Evolutionary conservation across 176 grass and related monocot species (phyloP).

Genomic region (Hsuehochloa calcarea): DNA sequence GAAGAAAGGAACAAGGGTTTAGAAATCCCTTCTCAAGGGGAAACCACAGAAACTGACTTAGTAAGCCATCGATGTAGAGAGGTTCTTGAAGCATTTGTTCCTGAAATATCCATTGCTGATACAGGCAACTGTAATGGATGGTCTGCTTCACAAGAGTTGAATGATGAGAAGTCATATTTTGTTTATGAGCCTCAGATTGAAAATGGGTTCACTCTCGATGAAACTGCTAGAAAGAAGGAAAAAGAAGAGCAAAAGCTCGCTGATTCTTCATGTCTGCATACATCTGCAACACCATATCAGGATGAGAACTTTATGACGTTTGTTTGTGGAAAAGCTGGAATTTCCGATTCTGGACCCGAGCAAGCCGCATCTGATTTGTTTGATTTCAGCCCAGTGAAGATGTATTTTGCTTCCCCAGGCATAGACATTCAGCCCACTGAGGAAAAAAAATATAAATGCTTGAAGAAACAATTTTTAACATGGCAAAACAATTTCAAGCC

Average conservation of each 20-base stretch:
- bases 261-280: constrained; percentile 10
- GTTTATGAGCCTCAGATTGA: constrained; percentile 60
- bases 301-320: constrained; percentile 65
- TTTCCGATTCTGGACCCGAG: constrained; percentile 48
- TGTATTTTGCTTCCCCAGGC: constrained; percentile 57
- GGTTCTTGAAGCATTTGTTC: constrained; percentile 59
- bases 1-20: constrained; percentile 45
- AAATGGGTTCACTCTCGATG: constrained; percentile 21
- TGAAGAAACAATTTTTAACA: constrained; percentile 66
- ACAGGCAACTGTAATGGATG: constrained; percentile 31
- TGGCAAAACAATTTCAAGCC: constrained; percentile 76
- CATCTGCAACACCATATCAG: constrained; percentile 21
- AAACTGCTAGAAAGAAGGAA: constrained; percentile 23
- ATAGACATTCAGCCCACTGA: constrained; percentile 49
- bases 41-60: constrained; percentile 31
- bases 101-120: constrained; percentile 60
- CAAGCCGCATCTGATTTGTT: constrained; percentile 34
- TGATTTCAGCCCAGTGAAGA: constrained; percentile 59
- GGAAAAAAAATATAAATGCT: constrained; percentile 48
- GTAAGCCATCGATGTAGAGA: constrained; percentile 51
- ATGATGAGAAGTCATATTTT: constrained; percentile 66
- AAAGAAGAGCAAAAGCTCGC: constrained; percentile 31
- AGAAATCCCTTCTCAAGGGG: constrained; percentile 23
- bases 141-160: constrained; percentile 38
- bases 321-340: constrained; percentile 57